Percentiles rank a stretch among this genome's conserved stretches.
phyloP scores from a whole-genome alignment of 2,329 filamentous ascomycete genomes.

The Calonectria ilicicola region DNA sequence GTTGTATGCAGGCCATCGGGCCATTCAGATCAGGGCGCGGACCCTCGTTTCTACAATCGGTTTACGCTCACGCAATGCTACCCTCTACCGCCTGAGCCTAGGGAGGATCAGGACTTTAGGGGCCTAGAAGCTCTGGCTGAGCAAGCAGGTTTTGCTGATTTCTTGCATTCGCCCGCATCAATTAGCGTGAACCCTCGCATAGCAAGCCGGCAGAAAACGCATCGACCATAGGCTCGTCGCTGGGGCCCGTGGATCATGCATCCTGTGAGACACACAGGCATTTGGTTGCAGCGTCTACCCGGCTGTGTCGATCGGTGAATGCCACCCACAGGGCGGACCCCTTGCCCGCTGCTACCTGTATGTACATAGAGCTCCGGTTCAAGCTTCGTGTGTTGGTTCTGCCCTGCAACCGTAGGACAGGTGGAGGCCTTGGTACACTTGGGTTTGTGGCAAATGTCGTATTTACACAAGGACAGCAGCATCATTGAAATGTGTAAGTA shows the following conservation, averaged over 20 bases:
- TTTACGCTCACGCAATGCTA: neutral
- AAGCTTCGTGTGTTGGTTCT: neutral
- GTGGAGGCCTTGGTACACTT: neutral
- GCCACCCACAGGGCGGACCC: neutral
- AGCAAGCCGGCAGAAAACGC: neutral
- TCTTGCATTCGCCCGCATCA: neutral
- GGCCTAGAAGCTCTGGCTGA: neutral
- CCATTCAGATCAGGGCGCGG: neutral
- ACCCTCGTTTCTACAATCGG: neutral
- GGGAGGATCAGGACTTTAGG: neutral
- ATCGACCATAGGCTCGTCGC: neutral
- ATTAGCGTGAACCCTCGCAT: neutral
- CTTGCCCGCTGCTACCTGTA: neutral
- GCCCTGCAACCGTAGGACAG: neutral
- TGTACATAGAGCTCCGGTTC: neutral
- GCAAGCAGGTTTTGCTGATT: neutral
- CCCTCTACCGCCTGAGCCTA: neutral
- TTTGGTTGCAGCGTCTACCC: neutral
- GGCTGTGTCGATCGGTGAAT: neutral
- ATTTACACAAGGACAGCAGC: neutral
- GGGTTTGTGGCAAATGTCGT: neutral
- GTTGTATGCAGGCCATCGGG: neutral
- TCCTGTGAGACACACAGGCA: neutral
- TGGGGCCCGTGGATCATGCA: neutral
- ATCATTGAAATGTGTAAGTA: neutral